phyloP scores from a whole-genome alignment of 2,329 filamentous ascomycete species.

The Talaromyces marneffei region DNA sequence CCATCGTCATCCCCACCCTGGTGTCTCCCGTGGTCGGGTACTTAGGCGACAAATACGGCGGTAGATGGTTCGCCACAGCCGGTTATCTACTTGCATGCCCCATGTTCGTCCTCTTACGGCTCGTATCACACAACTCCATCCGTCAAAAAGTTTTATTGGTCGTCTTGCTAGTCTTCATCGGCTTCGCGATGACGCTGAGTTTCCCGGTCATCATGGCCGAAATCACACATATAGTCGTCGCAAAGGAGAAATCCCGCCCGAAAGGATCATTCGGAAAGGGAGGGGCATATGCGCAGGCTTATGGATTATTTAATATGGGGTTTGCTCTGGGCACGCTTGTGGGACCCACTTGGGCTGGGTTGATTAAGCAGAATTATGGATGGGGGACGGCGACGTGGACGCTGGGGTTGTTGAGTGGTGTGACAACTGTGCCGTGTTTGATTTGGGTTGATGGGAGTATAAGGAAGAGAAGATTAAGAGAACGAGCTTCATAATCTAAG shows the following conservation, averaged over 20 bases:
- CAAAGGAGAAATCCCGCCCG: slow-evolving; percentile 58
- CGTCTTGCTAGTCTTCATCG: slow-evolving; percentile 56
- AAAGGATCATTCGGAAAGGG: slow-evolving; percentile 51
- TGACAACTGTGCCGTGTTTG: slow-evolving; percentile 23
- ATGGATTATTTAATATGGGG: slow-evolving; percentile 59
- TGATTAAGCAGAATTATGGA: slow-evolving; percentile 28
- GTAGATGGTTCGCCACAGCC: slow-evolving; percentile 54
- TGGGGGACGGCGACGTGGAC: slow-evolving; percentile 28
- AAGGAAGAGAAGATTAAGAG: slow-evolving; percentile 3
- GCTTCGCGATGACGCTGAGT: slow-evolving; percentile 52
- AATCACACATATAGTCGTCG: slow-evolving; percentile 49
- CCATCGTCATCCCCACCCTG: slow-evolving; percentile 57
- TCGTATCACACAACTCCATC: slow-evolving; percentile 53
- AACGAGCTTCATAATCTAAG: not conserved
- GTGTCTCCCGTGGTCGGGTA: slow-evolving; percentile 53
- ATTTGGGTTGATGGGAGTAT: slow-evolving; percentile 15
- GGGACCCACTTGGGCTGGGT: slow-evolving; percentile 54
- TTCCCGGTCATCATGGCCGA: slow-evolving; percentile 67
- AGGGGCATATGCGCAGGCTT: slow-evolving; percentile 58
- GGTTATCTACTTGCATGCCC: slow-evolving; percentile 54
- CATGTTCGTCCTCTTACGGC: slow-evolving; percentile 59
- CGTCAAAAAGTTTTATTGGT: slow-evolving; percentile 61
- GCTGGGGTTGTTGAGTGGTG: slow-evolving; percentile 25
- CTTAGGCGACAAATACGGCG: slow-evolving; percentile 53
- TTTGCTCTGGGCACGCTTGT: slow-evolving; percentile 56